These are phyloP conservation scores for Rhodotorula sphaerocarpa DNA, from an alignment of 768 basidiomycete species.

Conservation along the genomic window DNA sequence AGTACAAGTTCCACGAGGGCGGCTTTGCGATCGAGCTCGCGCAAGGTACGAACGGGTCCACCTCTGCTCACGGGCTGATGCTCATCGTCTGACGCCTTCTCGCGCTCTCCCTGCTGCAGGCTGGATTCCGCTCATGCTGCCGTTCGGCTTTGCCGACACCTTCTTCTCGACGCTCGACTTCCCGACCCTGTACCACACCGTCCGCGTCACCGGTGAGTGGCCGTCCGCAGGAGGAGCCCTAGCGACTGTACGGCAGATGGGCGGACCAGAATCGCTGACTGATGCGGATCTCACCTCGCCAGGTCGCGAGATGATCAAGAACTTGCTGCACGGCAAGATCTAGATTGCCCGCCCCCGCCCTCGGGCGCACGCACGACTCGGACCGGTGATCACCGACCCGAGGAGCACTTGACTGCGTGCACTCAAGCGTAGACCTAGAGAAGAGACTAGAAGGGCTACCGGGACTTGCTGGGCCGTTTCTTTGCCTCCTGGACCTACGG, in stretches of 20 bases:
- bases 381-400: no score
- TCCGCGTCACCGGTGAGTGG: constrained; percentile 55
- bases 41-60: background rate
- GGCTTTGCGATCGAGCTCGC: constrained; percentile 90
- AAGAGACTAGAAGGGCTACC: no score
- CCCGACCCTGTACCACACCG: constrained; percentile 68
- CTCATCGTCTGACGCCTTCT: background rate
- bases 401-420: no score
- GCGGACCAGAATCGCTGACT: no score
- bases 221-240: no score
- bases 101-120: constrained; percentile 51
- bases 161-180: constrained; percentile 83
- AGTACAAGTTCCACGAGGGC: constrained; percentile 95
- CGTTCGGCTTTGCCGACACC: constrained; percentile 81
- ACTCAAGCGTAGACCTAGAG: no score
- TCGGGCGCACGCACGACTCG: no score
- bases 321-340: constrained; percentile 79
- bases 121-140: constrained; percentile 95
- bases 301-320: constrained; percentile 65
- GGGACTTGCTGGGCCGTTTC: no score
- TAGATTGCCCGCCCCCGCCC: constrained; percentile 45
- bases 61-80: background rate
- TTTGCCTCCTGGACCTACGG: no score
- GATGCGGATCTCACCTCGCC: background rate
- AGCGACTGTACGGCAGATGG: no score